Evolutionary conservation across 805 yeast species (phyloP), one percentile per base, ranked within the genome.

Genomic region (Candida caryicola): DNA sequence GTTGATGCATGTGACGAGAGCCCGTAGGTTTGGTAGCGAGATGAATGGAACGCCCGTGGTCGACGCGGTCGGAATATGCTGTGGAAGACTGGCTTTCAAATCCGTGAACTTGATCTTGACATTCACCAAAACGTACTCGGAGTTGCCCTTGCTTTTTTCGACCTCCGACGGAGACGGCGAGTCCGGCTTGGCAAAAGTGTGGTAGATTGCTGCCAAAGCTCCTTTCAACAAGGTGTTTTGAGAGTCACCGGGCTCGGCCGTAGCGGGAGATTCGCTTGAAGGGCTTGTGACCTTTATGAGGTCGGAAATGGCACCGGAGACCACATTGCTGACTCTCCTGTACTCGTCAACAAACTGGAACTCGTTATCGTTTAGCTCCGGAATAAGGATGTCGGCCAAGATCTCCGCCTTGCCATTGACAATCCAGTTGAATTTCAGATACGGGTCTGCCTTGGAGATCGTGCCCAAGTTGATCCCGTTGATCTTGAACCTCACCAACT

Each of bases 321-420:
- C 46, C 16, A 58, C 50, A 17, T 55, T 62, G 45, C 53, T 56
- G 33, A 51, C 52, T 43, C 45, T 50, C 28, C 40, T 50, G 40
- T 52, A 55, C 26, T 55, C 58, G 25, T 31, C 31, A 15, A 40
- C 44, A 12, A 51, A 33, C 15, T 32, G 40, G 33, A 34, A 34
- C 29, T 37, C 47, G 12, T 50, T 49, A n/a, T 47, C 49, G 19
- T 47, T 50, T n/a, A 69, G 70, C 21, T 62, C 67, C 1, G 95
- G 93, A 21, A 85, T 66, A 74, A 81, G 79, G 15, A 85, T 76
- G 60, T 85, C 93, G 3, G 87, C 85, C 13, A 74, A 64, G 4
- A 85, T 62, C 41, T 84, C 89, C 4, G 81, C 79, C 47, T 79
- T 78, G 3, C 93, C 91, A 33, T 77, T 78, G 17, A 74, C 72